Evolutionary conservation across 1,139 yeast genomes (phyloP).

Genomic region (Sugiyamaella grinbergsii): DNA sequence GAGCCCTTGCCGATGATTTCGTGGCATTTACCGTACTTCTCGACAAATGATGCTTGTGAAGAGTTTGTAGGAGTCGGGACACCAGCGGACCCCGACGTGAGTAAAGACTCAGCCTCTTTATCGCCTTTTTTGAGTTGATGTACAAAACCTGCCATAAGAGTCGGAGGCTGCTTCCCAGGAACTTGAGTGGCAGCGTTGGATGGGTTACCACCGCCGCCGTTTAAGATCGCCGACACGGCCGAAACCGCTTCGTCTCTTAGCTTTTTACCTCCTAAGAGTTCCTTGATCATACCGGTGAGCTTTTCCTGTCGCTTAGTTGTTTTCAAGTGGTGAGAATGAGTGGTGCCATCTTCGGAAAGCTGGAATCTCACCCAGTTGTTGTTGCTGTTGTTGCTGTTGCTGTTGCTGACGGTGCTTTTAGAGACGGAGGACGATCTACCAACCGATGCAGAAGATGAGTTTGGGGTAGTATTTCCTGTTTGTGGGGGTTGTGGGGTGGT

Average conservation of each 20-base stretch:
- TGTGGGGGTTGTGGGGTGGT: conserved; percentile 12
- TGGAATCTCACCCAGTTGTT: conserved; percentile 23
- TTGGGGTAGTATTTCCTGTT: conserved; percentile 12
- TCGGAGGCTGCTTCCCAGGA: conserved; percentile 30
- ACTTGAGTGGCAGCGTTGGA: conserved; percentile 22
- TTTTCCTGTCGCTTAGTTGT: conserved; percentile 83
- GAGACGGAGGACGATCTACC: conserved; percentile 11
- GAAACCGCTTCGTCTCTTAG: conserved; percentile 30
- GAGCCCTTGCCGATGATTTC: conserved; percentile 84
- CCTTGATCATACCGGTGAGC: conserved; percentile 76
- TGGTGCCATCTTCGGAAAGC: conserved; percentile 30
- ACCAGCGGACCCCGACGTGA: conserved; percentile 17
- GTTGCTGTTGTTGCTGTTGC: neutral
- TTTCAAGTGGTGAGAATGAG: conserved; percentile 71
- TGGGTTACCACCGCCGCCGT: conserved; percentile 16
- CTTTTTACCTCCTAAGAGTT: conserved; percentile 56
- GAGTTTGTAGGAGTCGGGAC: conserved; percentile 25
- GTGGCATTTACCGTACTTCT: conserved; percentile 77
- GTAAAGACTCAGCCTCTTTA: conserved; percentile 26
- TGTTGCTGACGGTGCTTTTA: neutral
- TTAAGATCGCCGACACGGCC: conserved; percentile 25
- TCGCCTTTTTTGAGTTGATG: conserved; percentile 30
- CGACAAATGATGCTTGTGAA: conserved; percentile 49
- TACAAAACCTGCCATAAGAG: conserved; percentile 34
- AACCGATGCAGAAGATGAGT: conserved; percentile 18